Percentiles rank a stretch among this genome's conserved stretches.
phyloP scores from a whole-genome alignment of 495 filamentous ascomycete species.

The Neurospora sp. region DNA sequence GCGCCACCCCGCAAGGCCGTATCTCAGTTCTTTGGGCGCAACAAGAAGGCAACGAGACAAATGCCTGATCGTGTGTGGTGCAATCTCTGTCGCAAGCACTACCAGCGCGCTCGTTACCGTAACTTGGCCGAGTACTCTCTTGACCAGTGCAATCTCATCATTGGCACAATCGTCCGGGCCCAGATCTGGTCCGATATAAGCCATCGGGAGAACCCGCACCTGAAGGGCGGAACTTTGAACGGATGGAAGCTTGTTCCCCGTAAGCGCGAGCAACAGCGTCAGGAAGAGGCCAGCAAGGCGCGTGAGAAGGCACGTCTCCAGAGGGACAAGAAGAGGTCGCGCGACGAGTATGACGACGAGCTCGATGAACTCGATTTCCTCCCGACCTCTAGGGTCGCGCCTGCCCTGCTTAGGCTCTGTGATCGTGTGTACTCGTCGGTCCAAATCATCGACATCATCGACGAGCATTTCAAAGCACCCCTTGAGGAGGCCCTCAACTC shows the following conservation, averaged over 20 bases:
- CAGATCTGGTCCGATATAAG: constrained; percentile 46
- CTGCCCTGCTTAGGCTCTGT: constrained; percentile 35
- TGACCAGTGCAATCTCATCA: constrained; percentile 50
- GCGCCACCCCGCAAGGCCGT: constrained; percentile 58
- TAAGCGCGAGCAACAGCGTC: constrained; percentile 42
- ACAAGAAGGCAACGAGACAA: constrained; percentile 62
- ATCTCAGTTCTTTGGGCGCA: constrained; percentile 81
- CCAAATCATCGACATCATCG: constrained; percentile 28
- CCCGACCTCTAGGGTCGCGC: constrained; percentile 21
- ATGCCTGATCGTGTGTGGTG: constrained; percentile 61
- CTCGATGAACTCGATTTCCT: constrained; percentile 8
- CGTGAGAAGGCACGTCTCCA: constrained; percentile 14
- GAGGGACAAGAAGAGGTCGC: constrained; percentile 10
- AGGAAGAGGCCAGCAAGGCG: constrained; percentile 19
- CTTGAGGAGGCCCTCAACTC: constrained; percentile 14
- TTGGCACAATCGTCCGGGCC: constrained; percentile 46
- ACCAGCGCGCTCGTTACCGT: constrained; percentile 65
- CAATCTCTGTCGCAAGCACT: constrained; percentile 72
- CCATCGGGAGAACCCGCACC: constrained; percentile 10
- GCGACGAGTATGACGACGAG: constrained; percentile 21
- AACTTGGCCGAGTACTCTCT: constrained; percentile 48
- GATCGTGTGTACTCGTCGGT: constrained; percentile 26
- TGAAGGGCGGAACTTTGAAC: constrained; percentile 5
- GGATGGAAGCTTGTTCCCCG: constrained; percentile 41
- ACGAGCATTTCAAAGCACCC: constrained; percentile 11